Percentiles rank a stretch among this genome's conserved stretches.
phyloP scores from a whole-genome alignment of 2,329 filamentous ascomycete species.

The Eurotiales sp. region DNA sequence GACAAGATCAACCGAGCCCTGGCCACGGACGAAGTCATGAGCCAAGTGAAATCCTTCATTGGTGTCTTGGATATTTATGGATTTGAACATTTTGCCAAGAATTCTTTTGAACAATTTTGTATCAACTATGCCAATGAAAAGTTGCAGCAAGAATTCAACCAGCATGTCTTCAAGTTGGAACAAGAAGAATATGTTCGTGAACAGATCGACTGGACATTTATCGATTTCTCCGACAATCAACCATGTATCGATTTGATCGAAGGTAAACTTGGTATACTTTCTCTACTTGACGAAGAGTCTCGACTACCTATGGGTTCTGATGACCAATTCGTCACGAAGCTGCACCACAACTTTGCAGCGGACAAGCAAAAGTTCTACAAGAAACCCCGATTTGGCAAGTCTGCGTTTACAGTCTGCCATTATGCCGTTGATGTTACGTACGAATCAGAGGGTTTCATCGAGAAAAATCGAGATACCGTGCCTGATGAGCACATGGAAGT shows the following conservation, averaged over 20 bases:
- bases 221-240: constrained; percentile 98
- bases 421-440: constrained; percentile 98
- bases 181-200: constrained; percentile 96
- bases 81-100: constrained; percentile 98
- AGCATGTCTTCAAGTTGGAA: constrained; percentile 98
- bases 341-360: constrained; percentile 85
- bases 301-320: constrained; percentile 95
- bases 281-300: constrained; percentile 92
- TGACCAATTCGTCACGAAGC: constrained; percentile 92
- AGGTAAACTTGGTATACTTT: constrained; percentile 89
- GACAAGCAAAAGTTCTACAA: constrained; percentile 98
- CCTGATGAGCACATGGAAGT: constrained; percentile 98
- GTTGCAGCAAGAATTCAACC: constrained; percentile 97
- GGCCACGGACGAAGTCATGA: constrained; percentile 81
- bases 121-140: constrained; percentile 99
- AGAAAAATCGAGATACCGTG: constrained; percentile 98
- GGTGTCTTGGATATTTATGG: constrained; percentile 99
- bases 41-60: constrained; percentile 83
- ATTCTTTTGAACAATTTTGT: constrained; percentile 99
- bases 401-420: constrained; percentile 95
- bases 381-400: constrained; percentile 96
- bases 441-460: constrained; percentile 97
- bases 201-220: constrained; percentile 98
- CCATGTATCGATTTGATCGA: constrained; percentile 98
- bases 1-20: constrained; percentile 90